Percentiles rank a stretch among this genome's conserved stretches.
Conservation (phyloP, 1,284 basidiomycete species). For the Ustilago nuda region DNA sequence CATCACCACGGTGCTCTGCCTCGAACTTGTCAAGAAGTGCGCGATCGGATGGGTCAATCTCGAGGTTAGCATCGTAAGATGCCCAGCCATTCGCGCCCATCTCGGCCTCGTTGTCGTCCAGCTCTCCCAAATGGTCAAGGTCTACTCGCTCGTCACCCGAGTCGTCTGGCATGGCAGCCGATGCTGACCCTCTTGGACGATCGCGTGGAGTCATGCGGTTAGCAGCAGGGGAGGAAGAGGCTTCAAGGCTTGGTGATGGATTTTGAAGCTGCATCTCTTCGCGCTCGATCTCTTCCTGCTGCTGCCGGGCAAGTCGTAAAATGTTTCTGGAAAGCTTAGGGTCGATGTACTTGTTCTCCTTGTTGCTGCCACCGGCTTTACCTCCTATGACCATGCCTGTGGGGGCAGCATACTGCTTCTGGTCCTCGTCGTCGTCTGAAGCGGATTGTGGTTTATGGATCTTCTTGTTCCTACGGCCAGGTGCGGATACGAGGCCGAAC, state of each 20-base stretch:
- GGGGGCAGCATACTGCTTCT: conserved; percentile 38
- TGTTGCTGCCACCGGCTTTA: conserved; percentile 47
- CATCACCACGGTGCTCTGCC: conserved; percentile 43
- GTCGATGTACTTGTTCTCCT: conserved; percentile 62
- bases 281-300: conserved; percentile 82
- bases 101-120: conserved; percentile 61
- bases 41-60: conserved; percentile 65
- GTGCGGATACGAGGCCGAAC: conserved; percentile 55
- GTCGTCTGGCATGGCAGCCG: conserved; percentile 71
- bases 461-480: conserved; percentile 48
- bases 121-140: conserved; percentile 59
- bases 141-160: conserved; percentile 62
- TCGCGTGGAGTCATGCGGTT: conserved; percentile 67
- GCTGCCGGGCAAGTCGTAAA: conserved; percentile 89
- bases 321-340: conserved; percentile 86
- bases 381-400: conserved; percentile 55
- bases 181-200: conserved; percentile 44
- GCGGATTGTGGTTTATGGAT: conserved; percentile 24
- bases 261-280: conserved; percentile 62
- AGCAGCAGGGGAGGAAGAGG: conserved; percentile 44
- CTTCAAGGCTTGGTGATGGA: conserved; percentile 13
- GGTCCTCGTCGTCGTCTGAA: conserved; percentile 37
- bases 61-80: conserved; percentile 60
- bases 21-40: conserved; percentile 64
- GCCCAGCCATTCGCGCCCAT: conserved; percentile 58